phyloP scores from a whole-genome alignment of 495 filamentous ascomycete species.

The Filosporella fistucella region DNA sequence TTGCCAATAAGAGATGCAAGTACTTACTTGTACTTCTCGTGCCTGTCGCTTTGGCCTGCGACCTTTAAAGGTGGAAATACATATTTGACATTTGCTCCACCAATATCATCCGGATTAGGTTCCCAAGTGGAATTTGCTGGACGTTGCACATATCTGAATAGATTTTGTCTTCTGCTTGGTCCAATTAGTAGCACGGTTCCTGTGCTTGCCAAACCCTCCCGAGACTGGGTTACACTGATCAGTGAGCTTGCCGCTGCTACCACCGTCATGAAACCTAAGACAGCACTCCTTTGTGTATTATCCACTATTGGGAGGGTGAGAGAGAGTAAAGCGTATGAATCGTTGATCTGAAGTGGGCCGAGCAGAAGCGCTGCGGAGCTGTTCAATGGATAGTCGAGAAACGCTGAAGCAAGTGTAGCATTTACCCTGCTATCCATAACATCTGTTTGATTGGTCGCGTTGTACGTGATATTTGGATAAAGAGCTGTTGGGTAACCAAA shows the following conservation, averaged over 20 bases:
- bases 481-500: constrained; percentile 62
- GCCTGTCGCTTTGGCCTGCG: constrained; percentile 16
- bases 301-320: constrained; percentile 71
- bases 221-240: constrained; percentile 49
- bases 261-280: constrained; percentile 73
- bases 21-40: constrained; percentile 20
- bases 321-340: constrained; percentile 55
- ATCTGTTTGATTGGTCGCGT: constrained; percentile 32
- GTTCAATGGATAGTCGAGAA: constrained; percentile 48
- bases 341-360: constrained; percentile 64
- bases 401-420: constrained; percentile 36
- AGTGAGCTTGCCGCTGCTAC: constrained; percentile 60
- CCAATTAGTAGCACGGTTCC: constrained; percentile 66
- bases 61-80: constrained; percentile 33
- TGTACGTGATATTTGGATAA: constrained; percentile 73
- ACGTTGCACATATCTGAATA: constrained; percentile 39
- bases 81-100: constrained; percentile 31
- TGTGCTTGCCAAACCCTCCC: constrained; percentile 62
- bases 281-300: constrained; percentile 48
- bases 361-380: constrained; percentile 51
- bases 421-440: constrained; percentile 30
- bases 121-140: constrained; percentile 11
- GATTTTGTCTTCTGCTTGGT: constrained; percentile 58
- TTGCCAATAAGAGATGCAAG: background rate
- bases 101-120: constrained; percentile 16